Conservation (phyloP, 495 filamentous ascomycete genomes). For the Lasiosphaeriaceae sp. region DNA sequence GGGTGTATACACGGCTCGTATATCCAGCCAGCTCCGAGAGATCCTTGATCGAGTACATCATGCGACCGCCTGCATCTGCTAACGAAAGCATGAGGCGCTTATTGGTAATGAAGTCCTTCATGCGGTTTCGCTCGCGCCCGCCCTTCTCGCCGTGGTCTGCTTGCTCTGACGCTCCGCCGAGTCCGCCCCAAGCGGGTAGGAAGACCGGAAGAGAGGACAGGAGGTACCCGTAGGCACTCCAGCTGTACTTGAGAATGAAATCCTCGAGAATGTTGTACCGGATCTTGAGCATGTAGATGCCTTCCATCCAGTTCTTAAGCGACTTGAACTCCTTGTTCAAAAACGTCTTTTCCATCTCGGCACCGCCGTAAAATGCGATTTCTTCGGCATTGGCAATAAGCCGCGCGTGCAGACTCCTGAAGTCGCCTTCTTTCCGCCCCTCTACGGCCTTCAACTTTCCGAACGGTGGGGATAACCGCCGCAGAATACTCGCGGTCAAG, state of each 20-base stretch:
- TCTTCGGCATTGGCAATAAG: slow-evolving; percentile 97
- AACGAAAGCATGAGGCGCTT: slow-evolving; percentile 97
- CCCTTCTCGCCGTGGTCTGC: slow-evolving; percentile 35
- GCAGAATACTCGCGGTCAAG: slow-evolving; percentile 81
- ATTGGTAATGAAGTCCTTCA: slow-evolving; percentile 99
- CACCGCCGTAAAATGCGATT: slow-evolving; percentile 96
- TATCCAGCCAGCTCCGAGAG: slow-evolving; percentile 93
- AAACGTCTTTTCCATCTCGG: slow-evolving; percentile 87
- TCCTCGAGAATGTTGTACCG: slow-evolving; percentile 99
- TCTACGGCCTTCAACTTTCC: slow-evolving; percentile 95
- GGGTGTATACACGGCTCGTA: slow-evolving; percentile 90
- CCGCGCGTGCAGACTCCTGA: slow-evolving; percentile 81
- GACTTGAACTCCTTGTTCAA: slow-evolving; percentile 87
- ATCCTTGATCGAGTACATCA: slow-evolving; percentile 99
- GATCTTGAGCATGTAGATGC: slow-evolving; percentile 92
- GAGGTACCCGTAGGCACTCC: slow-evolving; percentile 96
- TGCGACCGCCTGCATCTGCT: slow-evolving; percentile 90
- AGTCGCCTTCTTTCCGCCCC: slow-evolving; percentile 89
- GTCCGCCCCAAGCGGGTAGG: slow-evolving; percentile 89
- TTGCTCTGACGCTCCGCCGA: slow-evolving; percentile 67
- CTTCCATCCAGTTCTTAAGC: slow-evolving; percentile 91
- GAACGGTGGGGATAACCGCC: slow-evolving; percentile 87
- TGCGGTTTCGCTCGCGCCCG: slow-evolving; percentile 73
- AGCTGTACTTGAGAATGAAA: slow-evolving; percentile 96
- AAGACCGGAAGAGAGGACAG: slow-evolving; percentile 91